phyloP scores from a whole-genome alignment of 2,329 filamentous ascomycete genomes.

The Cryphonectria carpinicola region DNA sequence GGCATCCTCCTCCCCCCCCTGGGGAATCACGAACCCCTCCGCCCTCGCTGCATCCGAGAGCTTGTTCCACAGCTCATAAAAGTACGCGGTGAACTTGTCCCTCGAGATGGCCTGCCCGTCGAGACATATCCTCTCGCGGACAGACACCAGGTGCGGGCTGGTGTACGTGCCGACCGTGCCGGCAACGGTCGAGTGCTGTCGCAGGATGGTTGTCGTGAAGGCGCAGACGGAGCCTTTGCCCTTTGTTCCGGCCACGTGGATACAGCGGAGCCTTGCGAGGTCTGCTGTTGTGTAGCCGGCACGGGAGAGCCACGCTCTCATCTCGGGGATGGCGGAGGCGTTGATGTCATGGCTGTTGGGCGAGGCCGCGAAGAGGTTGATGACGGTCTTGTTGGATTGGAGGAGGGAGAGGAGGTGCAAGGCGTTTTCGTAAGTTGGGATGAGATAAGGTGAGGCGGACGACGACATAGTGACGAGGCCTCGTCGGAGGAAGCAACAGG shows the following conservation, averaged over 20 bases:
- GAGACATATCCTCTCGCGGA: constrained; percentile 83
- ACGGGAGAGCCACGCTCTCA: constrained; percentile 75
- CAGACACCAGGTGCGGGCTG: constrained; percentile 81
- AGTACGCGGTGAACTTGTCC: constrained; percentile 72
- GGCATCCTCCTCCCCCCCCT: constrained; percentile 47
- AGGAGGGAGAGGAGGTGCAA: constrained; percentile 75
- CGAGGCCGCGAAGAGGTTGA: constrained; percentile 49
- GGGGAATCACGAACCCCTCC: constrained; percentile 36
- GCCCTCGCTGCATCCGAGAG: constrained; percentile 46
- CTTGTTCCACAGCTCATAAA: constrained; percentile 82
- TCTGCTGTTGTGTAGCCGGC: constrained; percentile 68
- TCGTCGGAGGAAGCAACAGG: neutral
- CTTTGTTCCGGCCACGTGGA: constrained; percentile 93
- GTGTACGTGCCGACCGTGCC: constrained; percentile 75
- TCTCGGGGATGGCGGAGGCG: constrained; percentile 76
- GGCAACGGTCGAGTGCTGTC: constrained; percentile 41
- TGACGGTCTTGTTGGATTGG: constrained; percentile 76
- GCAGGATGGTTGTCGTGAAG: constrained; percentile 79
- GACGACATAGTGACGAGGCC: constrained; percentile 21
- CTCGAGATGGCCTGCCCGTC: constrained; percentile 72
- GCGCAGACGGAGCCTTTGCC: constrained; percentile 91
- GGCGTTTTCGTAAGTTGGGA: constrained; percentile 64
- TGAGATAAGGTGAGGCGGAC: constrained; percentile 31
- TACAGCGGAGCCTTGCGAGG: constrained; percentile 52
- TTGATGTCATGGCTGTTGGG: constrained; percentile 63